Evolutionary conservation across 2,329 filamentous ascomycete species (phyloP).

Genomic region (Didymella keratinophila): DNA sequence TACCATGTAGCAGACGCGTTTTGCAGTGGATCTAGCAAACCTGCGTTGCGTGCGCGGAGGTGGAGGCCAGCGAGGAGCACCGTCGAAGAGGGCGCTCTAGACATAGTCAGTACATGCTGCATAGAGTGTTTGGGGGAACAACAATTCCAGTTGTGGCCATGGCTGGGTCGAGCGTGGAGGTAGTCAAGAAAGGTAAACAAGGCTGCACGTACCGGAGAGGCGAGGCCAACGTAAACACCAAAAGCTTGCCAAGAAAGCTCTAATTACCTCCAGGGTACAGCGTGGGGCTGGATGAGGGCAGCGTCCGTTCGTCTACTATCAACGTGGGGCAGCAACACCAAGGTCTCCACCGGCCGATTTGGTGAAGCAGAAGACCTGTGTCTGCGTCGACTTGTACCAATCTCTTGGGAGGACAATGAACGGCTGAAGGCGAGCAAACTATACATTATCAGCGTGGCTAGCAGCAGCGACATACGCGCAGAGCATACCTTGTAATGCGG

Average conservation of each 20-base stretch:
- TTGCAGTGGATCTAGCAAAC: neutral
- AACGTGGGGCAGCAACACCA: neutral
- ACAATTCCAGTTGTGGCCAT: neutral
- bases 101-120: neutral
- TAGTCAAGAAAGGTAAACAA: neutral
- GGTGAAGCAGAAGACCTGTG: neutral
- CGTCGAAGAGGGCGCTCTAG: neutral
- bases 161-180: neutral
- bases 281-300: conserved; percentile 2
- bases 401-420: conserved; percentile 2
- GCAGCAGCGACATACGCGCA: too few relatives aligned
- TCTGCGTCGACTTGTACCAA: conserved; percentile 6
- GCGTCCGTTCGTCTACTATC: conserved; percentile 7
- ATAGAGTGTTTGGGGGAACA: neutral
- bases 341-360: neutral
- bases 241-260: neutral
- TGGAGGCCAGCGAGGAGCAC: neutral
- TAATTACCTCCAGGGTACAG: neutral
- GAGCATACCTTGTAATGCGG: neutral
- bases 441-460: neutral
- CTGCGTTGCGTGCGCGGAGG: neutral
- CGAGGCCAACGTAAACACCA: neutral
- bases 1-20: neutral
- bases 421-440: neutral
- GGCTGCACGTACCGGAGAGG: conserved; percentile 1